A percentile compares a stretch with the other conserved stretches of the same genome.
Conservation (phyloP, 192 early-diverging fungal genomes). For the Paraglomus occultum region DNA sequence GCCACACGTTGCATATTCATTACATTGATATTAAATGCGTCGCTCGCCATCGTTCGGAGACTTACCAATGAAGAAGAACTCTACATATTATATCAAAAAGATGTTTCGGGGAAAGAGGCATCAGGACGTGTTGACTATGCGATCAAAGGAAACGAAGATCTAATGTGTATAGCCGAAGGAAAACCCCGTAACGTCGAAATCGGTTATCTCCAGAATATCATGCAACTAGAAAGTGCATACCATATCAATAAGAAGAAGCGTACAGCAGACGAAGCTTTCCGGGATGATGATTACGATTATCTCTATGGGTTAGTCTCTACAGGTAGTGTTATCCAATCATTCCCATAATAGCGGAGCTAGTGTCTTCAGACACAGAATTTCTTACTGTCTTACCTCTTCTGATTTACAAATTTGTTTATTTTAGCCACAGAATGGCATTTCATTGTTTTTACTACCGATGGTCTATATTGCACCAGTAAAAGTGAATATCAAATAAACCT, state of each 20-base stretch:
- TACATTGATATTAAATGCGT: not conserved
- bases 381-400: no score
- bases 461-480: no score
- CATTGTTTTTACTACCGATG: conserved; percentile 20
- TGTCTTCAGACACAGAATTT: no score
- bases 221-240: conserved; percentile 7
- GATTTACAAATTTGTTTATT: no score
- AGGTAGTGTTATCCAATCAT: not conserved
- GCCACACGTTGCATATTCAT: not conserved
- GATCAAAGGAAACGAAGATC: not conserved
- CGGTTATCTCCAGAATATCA: conserved; percentile 18
- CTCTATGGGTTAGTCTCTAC: conserved; percentile 13
- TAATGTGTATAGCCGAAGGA: conserved; percentile 1
- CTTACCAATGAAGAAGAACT: not conserved
- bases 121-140: conserved; percentile 1
- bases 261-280: conserved; percentile 4
- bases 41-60: not conserved
- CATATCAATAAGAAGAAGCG: conserved; percentile 12
- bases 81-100: not conserved
- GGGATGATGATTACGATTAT: conserved; percentile 9
- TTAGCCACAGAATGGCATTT: conserved; percentile 21
- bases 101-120: not conserved
- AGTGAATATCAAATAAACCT: no score
- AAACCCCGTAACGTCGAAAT: conserved; percentile 13
- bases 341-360: no score